Conservation (phyloP, 2,329 filamentous ascomycete genomes). For the Fusarium scirpi region DNA sequence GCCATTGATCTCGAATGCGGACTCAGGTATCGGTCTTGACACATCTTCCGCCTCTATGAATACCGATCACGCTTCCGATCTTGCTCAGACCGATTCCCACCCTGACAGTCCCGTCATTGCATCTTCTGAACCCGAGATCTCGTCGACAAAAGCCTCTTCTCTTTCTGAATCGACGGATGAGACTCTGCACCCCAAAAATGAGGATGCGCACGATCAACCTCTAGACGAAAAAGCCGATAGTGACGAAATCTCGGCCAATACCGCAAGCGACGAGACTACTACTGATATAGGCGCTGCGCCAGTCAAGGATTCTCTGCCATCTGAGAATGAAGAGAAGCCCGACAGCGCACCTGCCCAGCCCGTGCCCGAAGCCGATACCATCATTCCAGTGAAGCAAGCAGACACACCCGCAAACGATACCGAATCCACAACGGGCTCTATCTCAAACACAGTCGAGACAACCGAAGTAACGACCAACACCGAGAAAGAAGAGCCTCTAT, state of each 20-base stretch:
- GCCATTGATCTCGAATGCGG: constrained; percentile 59
- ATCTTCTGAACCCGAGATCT: constrained; percentile 67
- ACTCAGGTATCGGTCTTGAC: constrained; percentile 68
- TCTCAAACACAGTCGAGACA: constrained; percentile 34
- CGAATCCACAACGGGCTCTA: constrained; percentile 32
- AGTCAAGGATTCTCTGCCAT: constrained; percentile 3
- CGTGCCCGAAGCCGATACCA: constrained; percentile 38
- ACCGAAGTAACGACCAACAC: constrained; percentile 15
- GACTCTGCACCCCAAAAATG: constrained; percentile 59
- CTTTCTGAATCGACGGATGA: constrained; percentile 73
- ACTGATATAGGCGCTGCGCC: background rate
- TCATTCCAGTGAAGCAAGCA: constrained; percentile 32
- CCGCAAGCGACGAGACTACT: constrained; percentile 6
- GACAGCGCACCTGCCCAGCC: constrained; percentile 23
- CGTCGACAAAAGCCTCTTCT: constrained; percentile 73
- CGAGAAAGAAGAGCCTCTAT: constrained; percentile 26
- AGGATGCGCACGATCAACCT: constrained; percentile 31
- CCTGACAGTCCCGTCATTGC: constrained; percentile 66
- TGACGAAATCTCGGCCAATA: constrained; percentile 11
- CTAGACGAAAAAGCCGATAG: constrained; percentile 29
- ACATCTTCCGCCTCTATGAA: constrained; percentile 55
- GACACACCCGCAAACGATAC: constrained; percentile 17
- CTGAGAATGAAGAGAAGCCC: constrained; percentile 8
- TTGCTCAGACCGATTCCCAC: constrained; percentile 67
- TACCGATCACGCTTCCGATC: constrained; percentile 61